These are phyloP conservation scores for Botrytis medusae DNA, from an alignment of 2,329 filamentous ascomycete species.

Conservation along the genomic window DNA sequence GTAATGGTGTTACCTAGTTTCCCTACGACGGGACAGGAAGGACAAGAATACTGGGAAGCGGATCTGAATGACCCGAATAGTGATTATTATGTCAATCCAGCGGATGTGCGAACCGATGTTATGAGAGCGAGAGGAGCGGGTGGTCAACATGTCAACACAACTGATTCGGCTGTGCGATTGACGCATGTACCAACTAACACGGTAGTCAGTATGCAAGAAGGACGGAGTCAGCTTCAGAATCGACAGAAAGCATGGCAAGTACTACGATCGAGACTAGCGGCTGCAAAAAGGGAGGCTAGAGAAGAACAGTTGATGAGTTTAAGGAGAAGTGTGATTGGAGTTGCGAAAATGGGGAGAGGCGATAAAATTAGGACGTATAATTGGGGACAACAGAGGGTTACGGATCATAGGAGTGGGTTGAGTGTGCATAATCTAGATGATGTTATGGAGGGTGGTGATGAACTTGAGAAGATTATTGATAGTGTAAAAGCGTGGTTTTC, in stretches of 20 bases:
- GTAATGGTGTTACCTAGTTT: conserved; percentile 91
- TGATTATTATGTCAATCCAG: conserved; percentile 85
- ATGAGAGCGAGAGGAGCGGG: conserved; percentile 92
- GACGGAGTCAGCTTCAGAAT: conserved; percentile 86
- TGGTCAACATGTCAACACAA: conserved; percentile 98
- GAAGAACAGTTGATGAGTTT: conserved; percentile 77
- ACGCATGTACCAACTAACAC: conserved; percentile 88
- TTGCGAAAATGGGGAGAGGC: conserved; percentile 79
- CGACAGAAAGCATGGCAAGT: conserved; percentile 84
- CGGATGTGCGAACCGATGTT: conserved; percentile 80
- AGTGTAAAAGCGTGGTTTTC: conserved; percentile 66
- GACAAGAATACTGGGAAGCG: conserved; percentile 50
- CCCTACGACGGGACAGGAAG: conserved; percentile 53
- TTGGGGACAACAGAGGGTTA: conserved; percentile 67
- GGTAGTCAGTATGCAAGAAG: conserved; percentile 89
- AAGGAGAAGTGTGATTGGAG: conserved; percentile 74
- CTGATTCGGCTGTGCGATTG: conserved; percentile 89
- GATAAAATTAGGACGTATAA: conserved; percentile 88
- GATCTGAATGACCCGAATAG: conserved; percentile 82
- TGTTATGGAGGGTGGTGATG: conserved; percentile 63
- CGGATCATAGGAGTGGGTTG: conserved; percentile 68
- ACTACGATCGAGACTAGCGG: conserved; percentile 77
- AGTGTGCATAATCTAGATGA: conserved; percentile 65
- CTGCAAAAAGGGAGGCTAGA: conserved; percentile 74
- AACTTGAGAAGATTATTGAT: conserved; percentile 64